Conservation (phyloP, 768 basidiomycete species). For the Agrocybe praecox region DNA sequence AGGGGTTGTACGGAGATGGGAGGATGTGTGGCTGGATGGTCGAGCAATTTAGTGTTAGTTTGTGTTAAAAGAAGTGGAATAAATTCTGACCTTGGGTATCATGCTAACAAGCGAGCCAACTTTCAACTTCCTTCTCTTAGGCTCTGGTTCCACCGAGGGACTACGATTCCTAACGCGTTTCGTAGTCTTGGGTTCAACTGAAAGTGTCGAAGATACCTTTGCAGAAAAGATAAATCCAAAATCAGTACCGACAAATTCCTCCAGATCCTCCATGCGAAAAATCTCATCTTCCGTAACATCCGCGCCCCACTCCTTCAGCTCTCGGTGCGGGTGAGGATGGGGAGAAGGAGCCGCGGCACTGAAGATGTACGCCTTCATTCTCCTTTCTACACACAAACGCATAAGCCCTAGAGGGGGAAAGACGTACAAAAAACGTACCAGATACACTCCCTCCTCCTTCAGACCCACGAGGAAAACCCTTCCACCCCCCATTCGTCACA, state of each 20-base stretch:
- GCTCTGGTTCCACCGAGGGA: slow-evolving; percentile 2
- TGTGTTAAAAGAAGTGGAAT: background rate
- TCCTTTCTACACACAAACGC: background rate
- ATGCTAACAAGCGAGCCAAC: slow-evolving; percentile 33
- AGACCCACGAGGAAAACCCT: background rate
- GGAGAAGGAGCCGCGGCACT: slow-evolving; percentile 1
- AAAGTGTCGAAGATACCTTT: background rate
- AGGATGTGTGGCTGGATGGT: slow-evolving; percentile 38
- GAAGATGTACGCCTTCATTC: slow-evolving; percentile 2
- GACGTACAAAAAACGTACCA: background rate
- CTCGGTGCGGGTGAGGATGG: background rate
- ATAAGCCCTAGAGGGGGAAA: background rate
- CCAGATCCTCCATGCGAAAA: slow-evolving; percentile 38
- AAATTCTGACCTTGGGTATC: slow-evolving; percentile 48
- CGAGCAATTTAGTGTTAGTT: slow-evolving; percentile 1
- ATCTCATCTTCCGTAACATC: slow-evolving; percentile 32
- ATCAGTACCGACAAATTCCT: slow-evolving; percentile 36
- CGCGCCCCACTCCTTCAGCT: slow-evolving; percentile 41
- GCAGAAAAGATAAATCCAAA: background rate
- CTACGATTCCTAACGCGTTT: background rate
- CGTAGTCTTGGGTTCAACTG: background rate
- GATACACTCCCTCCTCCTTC: no score
- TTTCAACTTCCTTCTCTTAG: slow-evolving; percentile 37
- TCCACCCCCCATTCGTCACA: background rate
- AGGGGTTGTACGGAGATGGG: slow-evolving; percentile 24